Evolutionary conservation across 1,284 basidiomycete species (phyloP).

Genomic region (Heterobasidion occidentale): DNA sequence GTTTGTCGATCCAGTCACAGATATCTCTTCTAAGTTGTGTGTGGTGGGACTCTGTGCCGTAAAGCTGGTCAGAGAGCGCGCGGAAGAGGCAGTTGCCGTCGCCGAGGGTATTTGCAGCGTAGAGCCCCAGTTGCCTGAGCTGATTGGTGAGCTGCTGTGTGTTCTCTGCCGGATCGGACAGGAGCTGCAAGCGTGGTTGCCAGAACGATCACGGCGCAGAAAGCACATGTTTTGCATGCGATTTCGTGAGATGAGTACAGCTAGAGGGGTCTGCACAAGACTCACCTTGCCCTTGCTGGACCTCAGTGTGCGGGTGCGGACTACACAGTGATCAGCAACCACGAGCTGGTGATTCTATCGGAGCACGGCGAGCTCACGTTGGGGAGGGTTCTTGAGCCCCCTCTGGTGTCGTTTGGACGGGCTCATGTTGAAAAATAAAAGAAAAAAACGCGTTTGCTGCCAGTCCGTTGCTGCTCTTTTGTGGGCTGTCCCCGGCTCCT

Average conservation of each 20-base stretch:
- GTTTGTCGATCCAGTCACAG: slow-evolving; percentile 73
- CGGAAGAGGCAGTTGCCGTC: slow-evolving; percentile 89
- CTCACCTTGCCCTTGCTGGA: slow-evolving; percentile 50
- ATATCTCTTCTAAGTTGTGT: slow-evolving; percentile 63
- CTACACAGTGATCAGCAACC: slow-evolving; percentile 25
- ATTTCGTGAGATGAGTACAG: slow-evolving; percentile 11
- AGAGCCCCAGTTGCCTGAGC: slow-evolving; percentile 66
- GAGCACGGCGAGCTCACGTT: slow-evolving; percentile 20
- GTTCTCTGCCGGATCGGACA: slow-evolving; percentile 58
- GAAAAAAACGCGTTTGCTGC: not conserved
- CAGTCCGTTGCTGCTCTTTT: too few relatives aligned
- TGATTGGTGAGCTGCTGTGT: slow-evolving; percentile 60
- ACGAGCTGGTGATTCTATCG: not conserved
- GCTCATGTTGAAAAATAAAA: slow-evolving; percentile 16
- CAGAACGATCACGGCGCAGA: slow-evolving; percentile 3
- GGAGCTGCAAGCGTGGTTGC: slow-evolving; percentile 27
- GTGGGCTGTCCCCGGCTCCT: too few relatives aligned
- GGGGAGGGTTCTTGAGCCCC: slow-evolving; percentile 17
- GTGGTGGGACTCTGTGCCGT: slow-evolving; percentile 70
- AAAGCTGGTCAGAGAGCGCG: slow-evolving; percentile 74
- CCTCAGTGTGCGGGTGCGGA: slow-evolving; percentile 59
- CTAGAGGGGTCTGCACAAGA: slow-evolving; percentile 3
- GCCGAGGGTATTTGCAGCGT: slow-evolving; percentile 71
- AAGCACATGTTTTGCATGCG: slow-evolving; percentile 7
- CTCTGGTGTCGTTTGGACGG: slow-evolving; percentile 24